These are phyloP conservation scores for Coniella vitis DNA, from an alignment of 2,329 filamentous ascomycete genomes.

Conservation along the genomic window DNA sequence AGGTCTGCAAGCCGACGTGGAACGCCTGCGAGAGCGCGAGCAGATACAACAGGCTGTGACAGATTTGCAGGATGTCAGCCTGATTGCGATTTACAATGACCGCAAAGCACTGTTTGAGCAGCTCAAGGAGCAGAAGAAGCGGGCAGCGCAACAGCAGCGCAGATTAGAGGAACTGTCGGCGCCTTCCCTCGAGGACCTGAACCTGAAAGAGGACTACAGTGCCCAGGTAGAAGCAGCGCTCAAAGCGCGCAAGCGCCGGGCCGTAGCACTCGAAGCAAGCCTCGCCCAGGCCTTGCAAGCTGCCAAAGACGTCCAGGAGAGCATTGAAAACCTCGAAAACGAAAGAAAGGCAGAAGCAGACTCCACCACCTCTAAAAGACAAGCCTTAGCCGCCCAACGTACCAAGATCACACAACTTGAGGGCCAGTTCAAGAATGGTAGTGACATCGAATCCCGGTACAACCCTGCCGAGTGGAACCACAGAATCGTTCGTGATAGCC, in stretches of 20 bases:
- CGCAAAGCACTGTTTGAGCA: constrained; percentile 40
- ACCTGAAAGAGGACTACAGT: constrained; percentile 62
- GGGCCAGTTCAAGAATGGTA: constrained; percentile 53
- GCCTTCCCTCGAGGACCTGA: constrained; percentile 64
- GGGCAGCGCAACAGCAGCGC: constrained; percentile 49
- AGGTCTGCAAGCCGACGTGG: constrained; percentile 72
- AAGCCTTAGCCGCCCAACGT: constrained; percentile 43
- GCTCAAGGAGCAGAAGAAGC: constrained; percentile 48
- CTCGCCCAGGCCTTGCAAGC: constrained; percentile 38
- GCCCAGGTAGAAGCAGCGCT: constrained; percentile 49
- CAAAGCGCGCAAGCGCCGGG: constrained; percentile 43
- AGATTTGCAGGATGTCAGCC: constrained; percentile 57
- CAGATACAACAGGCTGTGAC: constrained; percentile 58
- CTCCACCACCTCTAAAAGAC: constrained; percentile 41
- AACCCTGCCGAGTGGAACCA: constrained; percentile 65
- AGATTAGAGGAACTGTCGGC: constrained; percentile 52
- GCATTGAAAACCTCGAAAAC: constrained; percentile 41
- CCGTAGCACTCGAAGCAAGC: constrained; percentile 47
- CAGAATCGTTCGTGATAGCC: constrained; percentile 42
- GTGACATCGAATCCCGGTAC: constrained; percentile 47
- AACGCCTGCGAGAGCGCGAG: constrained; percentile 70
- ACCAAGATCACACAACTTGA: constrained; percentile 57
- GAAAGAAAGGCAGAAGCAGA: constrained; percentile 47
- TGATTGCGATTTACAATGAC: constrained; percentile 58
- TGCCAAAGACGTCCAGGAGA: constrained; percentile 31